Evolutionary conservation across 169 alveolate species (phyloP).

Genomic region (Eimeria praecox): DNA sequence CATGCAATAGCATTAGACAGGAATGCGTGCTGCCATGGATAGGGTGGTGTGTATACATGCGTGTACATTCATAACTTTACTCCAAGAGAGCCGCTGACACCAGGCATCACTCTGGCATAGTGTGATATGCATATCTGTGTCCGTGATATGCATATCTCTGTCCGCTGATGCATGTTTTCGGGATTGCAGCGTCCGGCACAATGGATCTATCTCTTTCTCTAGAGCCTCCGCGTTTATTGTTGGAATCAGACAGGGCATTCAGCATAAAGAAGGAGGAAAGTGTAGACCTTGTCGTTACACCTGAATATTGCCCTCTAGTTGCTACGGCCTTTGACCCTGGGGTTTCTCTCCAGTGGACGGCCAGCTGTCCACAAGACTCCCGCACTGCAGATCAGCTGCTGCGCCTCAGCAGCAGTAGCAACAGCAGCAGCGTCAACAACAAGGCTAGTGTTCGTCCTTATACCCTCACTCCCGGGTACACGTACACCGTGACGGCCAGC

Average conservation of each 20-base stretch:
- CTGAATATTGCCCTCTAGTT: conserved; percentile 58
- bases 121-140: background rate
- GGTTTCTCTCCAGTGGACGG: conserved; percentile 50
- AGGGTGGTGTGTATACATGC: background rate
- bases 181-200: conserved; percentile 10
- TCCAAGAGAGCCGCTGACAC: background rate
- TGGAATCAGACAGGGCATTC: background rate
- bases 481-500: conserved; percentile 11
- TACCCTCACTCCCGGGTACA: conserved; percentile 51
- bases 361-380: conserved; percentile 52
- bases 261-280: conserved; percentile 7
- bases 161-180: background rate
- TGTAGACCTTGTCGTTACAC: conserved; percentile 2
- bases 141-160: background rate
- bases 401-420: conserved; percentile 28
- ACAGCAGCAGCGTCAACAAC: background rate
- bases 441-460: conserved; percentile 45
- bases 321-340: conserved; percentile 32
- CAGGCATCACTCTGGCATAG: background rate
- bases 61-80: background rate
- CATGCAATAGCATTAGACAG: background rate
- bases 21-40: background rate
- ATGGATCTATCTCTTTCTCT: background rate
- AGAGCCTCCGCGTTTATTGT: conserved; percentile 10
- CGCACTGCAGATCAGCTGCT: conserved; percentile 74